phyloP scores from a whole-genome alignment of 2,329 filamentous ascomycete species.

The Polytolypa hystricis region DNA sequence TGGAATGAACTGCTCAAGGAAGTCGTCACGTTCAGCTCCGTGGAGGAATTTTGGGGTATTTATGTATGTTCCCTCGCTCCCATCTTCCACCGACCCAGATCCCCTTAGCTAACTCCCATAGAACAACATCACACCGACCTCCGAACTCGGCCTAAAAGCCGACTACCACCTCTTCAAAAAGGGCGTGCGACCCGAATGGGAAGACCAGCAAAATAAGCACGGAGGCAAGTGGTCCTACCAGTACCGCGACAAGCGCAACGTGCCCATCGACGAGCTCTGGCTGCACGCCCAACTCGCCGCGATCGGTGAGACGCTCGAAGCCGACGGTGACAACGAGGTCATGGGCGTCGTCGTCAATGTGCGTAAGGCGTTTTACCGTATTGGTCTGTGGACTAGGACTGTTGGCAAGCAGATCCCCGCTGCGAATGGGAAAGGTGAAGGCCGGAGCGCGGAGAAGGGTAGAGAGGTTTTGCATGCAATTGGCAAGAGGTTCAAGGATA shows the following conservation, averaged over 20 bases:
- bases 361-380: constrained; percentile 93
- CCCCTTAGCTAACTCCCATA: constrained; percentile 29
- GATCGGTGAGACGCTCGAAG: constrained; percentile 95
- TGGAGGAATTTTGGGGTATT: constrained; percentile 99
- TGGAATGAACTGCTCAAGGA: constrained; percentile 98
- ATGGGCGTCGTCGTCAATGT: constrained; percentile 99
- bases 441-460: constrained; percentile 67
- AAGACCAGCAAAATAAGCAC: constrained; percentile 97
- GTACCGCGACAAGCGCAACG: constrained; percentile 80
- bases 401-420: constrained; percentile 73
- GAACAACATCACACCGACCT: constrained; percentile 98
- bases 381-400: constrained; percentile 94
- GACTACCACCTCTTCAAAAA: constrained; percentile 99
- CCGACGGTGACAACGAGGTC: constrained; percentile 84
- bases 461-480: constrained; percentile 75
- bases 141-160: constrained; percentile 90
- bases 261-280: constrained; percentile 93
- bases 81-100: neutral
- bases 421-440: constrained; percentile 64
- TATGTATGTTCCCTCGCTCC: constrained; percentile 57
- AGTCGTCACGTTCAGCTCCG: constrained; percentile 95
- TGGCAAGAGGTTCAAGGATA: constrained; percentile 84
- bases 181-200: constrained; percentile 95
- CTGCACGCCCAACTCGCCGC: constrained; percentile 92
- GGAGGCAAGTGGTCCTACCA: constrained; percentile 98